A percentile compares a stretch with the other conserved stretches of the same genome.
These are phyloP conservation scores for Silene noctiflora DNA, from an alignment of 179 eudicot genomes.

Conservation along the genomic window DNA sequence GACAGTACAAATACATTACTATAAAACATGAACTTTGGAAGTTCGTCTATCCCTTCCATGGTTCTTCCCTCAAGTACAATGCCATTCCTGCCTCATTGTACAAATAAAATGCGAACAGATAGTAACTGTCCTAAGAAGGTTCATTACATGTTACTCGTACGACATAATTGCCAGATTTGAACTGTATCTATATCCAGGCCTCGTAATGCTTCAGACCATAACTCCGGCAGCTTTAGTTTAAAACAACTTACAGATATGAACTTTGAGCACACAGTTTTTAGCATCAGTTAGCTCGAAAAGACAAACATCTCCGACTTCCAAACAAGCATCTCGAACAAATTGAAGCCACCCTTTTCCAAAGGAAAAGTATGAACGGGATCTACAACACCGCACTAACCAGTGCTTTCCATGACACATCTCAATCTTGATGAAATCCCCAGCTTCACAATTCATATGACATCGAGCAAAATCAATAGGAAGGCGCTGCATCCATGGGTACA, in stretches of 20 bases:
- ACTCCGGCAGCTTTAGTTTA: not conserved
- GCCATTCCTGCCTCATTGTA: not conserved
- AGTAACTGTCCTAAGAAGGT: not conserved
- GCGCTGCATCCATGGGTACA: conserved; percentile 1
- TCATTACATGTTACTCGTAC: not conserved
- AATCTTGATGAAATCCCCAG: not conserved
- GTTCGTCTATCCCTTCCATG: too few species aligned
- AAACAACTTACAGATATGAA: conserved; percentile 17
- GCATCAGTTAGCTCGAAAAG: conserved; percentile 24
- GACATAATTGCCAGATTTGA: not conserved
- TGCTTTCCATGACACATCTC: conserved; percentile 15
- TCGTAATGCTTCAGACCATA: not conserved
- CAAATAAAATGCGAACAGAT: not conserved
- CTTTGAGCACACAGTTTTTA: conserved; percentile 14
- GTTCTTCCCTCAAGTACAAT: too few species aligned
- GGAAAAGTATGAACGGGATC: not conserved
- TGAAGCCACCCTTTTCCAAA: conserved; percentile 19
- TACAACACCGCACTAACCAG: conserved; percentile 2
- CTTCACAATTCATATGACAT: not conserved
- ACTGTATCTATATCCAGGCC: not conserved
- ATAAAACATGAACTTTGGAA: too few species aligned
- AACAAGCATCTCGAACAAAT: not conserved
- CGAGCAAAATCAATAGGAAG: conserved; percentile 19
- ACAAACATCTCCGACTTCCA: conserved; percentile 27
- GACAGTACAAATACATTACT: too few species aligned